Conservation (phyloP, 257 asterid genomes). For the Nicotiana otophora region DNA sequence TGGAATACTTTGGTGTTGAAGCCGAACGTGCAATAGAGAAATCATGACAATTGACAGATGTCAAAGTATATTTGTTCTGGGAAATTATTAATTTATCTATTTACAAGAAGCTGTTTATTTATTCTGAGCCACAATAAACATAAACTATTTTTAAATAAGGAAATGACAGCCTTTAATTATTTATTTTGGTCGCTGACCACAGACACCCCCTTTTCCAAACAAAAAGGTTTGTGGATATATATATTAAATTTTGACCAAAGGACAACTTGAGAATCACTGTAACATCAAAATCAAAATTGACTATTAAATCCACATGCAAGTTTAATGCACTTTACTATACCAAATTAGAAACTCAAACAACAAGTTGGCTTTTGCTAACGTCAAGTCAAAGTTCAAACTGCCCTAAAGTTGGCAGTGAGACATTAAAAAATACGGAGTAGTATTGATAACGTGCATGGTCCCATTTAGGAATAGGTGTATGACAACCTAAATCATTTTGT, state of each 20-base stretch:
- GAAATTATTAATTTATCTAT: not conserved
- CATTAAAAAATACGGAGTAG: not conserved
- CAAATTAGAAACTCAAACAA: not conserved
- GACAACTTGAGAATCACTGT: not conserved
- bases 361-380: not conserved
- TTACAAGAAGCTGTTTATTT: not conserved
- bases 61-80: not conserved
- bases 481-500: not conserved
- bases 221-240: not conserved
- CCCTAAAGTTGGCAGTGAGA: slow-evolving; percentile 7
- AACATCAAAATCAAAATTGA: not conserved
- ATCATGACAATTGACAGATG: not conserved
- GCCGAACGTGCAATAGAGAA: not conserved
- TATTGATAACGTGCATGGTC: not conserved
- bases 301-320: not conserved
- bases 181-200: not conserved
- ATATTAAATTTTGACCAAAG: not conserved
- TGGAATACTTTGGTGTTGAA: not conserved
- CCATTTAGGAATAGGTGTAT: not conserved
- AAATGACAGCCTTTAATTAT: slow-evolving; percentile 4
- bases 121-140: not conserved
- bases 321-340: not conserved
- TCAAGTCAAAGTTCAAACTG: not conserved
- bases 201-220: not conserved
- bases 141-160: not conserved